Conservation (phyloP, 2,329 filamentous ascomycete genomes). For the Ophiosphaerella narmari region DNA sequence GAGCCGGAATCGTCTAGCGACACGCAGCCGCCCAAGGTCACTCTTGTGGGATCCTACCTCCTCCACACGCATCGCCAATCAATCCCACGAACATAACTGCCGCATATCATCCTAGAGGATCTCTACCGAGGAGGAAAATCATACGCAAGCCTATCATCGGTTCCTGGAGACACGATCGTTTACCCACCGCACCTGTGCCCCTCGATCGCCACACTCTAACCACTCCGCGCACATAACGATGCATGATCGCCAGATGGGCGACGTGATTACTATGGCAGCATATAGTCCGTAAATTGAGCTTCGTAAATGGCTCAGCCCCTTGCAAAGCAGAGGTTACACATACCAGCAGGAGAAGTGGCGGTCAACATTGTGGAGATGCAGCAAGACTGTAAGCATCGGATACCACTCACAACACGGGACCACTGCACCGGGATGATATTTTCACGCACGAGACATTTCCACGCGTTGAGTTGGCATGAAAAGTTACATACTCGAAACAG, state of each 20-base stretch:
- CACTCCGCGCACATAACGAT: conserved; percentile 2
- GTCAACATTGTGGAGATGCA: no score
- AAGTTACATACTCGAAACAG: neutral
- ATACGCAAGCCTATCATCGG: neutral
- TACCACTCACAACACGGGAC: no score
- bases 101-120: neutral
- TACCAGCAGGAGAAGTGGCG: no score
- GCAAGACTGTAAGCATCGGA: no score
- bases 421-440: no score
- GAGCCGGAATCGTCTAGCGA: conserved; percentile 15
- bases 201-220: conserved; percentile 21
- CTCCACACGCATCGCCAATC: conserved; percentile 5
- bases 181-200: conserved; percentile 18
- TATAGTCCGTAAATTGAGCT: neutral
- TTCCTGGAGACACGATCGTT: conserved; percentile 7
- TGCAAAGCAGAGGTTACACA: no score
- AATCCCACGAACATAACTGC: neutral
- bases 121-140: no score
- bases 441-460: no score
- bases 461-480: no score
- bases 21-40: conserved; percentile 13
- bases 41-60: conserved; percentile 13
- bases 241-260: neutral
- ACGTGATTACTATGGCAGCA: neutral
- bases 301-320: no score